Evolutionary conservation across 2,329 filamentous ascomycete genomes (phyloP).

Genomic region (Epicoccum sorghinum): DNA sequence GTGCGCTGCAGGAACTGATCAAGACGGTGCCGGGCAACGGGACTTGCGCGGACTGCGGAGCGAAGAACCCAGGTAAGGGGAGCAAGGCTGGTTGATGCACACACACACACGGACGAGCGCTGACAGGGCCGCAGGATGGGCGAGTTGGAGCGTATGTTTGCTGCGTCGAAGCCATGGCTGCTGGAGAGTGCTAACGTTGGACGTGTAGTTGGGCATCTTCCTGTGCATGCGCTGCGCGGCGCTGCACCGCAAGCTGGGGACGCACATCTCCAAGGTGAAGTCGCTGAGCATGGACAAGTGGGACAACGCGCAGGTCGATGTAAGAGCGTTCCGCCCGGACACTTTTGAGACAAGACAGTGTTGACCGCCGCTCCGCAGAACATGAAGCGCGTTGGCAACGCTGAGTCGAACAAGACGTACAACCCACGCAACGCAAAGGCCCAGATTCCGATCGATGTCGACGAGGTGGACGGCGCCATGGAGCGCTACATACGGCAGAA

Average conservation of each 20-base stretch:
- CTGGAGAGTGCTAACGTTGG: conserved; percentile 21
- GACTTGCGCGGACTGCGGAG: conserved; percentile 89
- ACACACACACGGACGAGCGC: conserved; percentile 10
- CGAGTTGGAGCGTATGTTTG: conserved; percentile 88
- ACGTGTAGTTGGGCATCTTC: conserved; percentile 81
- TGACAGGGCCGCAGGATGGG: conserved; percentile 72
- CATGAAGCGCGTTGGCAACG: conserved; percentile 93
- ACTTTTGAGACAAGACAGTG: not conserved
- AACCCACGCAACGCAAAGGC: conserved; percentile 85
- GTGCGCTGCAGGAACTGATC: conserved; percentile 85
- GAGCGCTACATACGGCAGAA: conserved; percentile 95
- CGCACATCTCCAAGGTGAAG: conserved; percentile 98
- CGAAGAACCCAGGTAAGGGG: conserved; percentile 83
- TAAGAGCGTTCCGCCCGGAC: conserved; percentile 52
- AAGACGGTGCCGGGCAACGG: conserved; percentile 86
- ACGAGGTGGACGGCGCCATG: conserved; percentile 93
- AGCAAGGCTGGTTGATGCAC: not conserved
- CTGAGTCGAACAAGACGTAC: conserved; percentile 82
- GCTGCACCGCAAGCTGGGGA: conserved; percentile 94
- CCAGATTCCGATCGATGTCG: conserved; percentile 84
- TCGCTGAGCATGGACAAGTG: conserved; percentile 98
- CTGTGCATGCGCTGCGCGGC: conserved; percentile 97
- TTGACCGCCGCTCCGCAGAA: conserved; percentile 61
- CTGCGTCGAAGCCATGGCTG: too few relatives aligned
- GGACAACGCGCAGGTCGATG: conserved; percentile 94